These are phyloP conservation scores for Euphorbia tirucalli DNA, from an alignment of 345 rosid genomes.

Conservation along the genomic window DNA sequence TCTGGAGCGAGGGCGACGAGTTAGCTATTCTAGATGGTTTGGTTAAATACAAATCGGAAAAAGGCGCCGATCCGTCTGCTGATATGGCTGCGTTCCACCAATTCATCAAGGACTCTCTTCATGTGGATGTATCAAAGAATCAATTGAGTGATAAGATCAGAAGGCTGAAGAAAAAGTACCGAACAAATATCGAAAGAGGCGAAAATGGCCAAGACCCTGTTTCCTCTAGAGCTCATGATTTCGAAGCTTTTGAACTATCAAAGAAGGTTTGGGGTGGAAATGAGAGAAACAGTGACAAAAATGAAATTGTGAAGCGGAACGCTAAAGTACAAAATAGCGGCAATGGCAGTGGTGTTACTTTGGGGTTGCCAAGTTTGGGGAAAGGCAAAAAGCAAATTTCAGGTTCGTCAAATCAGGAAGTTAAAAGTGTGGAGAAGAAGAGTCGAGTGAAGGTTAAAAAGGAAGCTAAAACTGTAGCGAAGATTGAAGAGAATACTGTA, in stretches of 20 bases:
- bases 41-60: constrained; percentile 30
- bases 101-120: constrained; percentile 32
- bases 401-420: neutral
- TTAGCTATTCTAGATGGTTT: constrained; percentile 38
- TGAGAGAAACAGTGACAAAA: neutral
- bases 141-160: constrained; percentile 48
- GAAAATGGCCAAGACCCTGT: constrained; percentile 29
- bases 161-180: constrained; percentile 44
- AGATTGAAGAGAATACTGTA: too few species aligned
- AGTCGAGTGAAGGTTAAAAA: neutral
- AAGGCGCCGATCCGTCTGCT: constrained; percentile 27
- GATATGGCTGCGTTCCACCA: constrained; percentile 38
- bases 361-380: constrained; percentile 8
- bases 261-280: constrained; percentile 38
- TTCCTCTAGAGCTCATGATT: constrained; percentile 39
- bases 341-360: neutral
- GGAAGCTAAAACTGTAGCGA: neutral
- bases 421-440: neutral
- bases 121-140: constrained; percentile 32
- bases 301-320: neutral
- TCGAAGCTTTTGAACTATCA: constrained; percentile 25
- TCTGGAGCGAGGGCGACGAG: constrained; percentile 53
- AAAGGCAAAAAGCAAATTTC: neutral
- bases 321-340: neutral
- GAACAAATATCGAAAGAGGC: constrained; percentile 17